A percentile compares a stretch with the other conserved stretches of the same genome.
Conservation (phyloP, 2,329 filamentous ascomycete species). For the Fusarium paranaense region DNA sequence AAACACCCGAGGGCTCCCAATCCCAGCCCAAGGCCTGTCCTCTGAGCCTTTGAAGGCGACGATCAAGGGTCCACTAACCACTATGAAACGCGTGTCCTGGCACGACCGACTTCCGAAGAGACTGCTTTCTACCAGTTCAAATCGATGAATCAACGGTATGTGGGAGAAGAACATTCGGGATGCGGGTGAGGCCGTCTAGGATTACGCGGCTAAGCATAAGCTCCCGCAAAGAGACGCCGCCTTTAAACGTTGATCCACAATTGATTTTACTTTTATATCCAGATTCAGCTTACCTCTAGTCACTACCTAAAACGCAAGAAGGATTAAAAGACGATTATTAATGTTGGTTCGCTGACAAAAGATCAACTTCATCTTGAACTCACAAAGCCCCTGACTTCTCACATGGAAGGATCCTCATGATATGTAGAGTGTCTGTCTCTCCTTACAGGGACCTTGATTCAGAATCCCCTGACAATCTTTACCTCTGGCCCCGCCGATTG, state of each 20-base stretch:
- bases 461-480: not conserved
- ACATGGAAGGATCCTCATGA: not conserved
- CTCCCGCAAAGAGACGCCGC: not conserved
- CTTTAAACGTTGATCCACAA: not conserved
- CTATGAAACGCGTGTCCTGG: conserved; percentile 4
- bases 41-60: not conserved
- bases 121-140: not conserved
- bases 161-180: not conserved
- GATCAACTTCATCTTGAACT: not conserved
- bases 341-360: not conserved
- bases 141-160: not conserved
- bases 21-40: not conserved
- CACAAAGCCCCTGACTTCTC: not conserved
- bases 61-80: not conserved
- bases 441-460: conserved; percentile 4
- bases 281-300: not conserved
- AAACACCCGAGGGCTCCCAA: not conserved
- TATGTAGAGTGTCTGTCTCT: not conserved
- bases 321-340: not conserved
- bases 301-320: not conserved
- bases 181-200: not conserved
- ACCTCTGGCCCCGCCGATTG: not conserved
- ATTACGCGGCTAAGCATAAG: not conserved
- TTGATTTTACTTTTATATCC: not conserved
- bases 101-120: not conserved